Percentiles rank a stretch among this genome's conserved stretches.
These are phyloP conservation scores for Acephala macrosclerotiorum DNA, from an alignment of 2,329 filamentous ascomycete species.

Conservation along the genomic window DNA sequence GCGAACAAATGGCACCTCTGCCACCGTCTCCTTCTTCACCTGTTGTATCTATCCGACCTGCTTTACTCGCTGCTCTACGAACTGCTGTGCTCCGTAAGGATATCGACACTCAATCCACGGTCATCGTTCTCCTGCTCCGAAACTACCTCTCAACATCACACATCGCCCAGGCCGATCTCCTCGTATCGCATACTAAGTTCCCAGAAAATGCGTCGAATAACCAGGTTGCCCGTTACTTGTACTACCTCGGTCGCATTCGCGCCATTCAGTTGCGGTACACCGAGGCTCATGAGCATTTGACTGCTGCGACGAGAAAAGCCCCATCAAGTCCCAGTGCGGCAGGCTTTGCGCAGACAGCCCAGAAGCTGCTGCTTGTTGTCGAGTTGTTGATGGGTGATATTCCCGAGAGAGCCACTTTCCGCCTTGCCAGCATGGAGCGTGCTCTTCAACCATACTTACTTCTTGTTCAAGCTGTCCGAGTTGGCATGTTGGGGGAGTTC, in stretches of 20 bases:
- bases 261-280: constrained; percentile 97
- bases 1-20: constrained; percentile 86
- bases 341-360: constrained; percentile 95
- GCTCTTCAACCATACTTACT: constrained; percentile 92
- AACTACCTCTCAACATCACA: constrained; percentile 97
- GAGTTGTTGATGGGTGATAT: constrained; percentile 99
- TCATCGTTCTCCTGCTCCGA: constrained; percentile 92
- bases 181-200: constrained; percentile 96
- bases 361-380: constrained; percentile 95
- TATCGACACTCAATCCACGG: constrained; percentile 93
- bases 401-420: constrained; percentile 92
- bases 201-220: constrained; percentile 95
- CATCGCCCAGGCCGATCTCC: constrained; percentile 93
- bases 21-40: constrained; percentile 90
- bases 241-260: constrained; percentile 95
- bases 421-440: constrained; percentile 84
- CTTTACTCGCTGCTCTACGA: constrained; percentile 84
- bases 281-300: constrained; percentile 93
- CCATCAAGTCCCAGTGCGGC: constrained; percentile 88
- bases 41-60: constrained; percentile 84
- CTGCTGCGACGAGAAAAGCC: constrained; percentile 92
- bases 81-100: constrained; percentile 98
- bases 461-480: constrained; percentile 92
- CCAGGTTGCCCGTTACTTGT: constrained; percentile 95
- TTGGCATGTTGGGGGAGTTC: constrained; percentile 96